Percentiles rank a stretch among this genome's conserved stretches.
Conservation (phyloP, 2,329 filamentous ascomycete species). For the Zasmidium cellare region DNA sequence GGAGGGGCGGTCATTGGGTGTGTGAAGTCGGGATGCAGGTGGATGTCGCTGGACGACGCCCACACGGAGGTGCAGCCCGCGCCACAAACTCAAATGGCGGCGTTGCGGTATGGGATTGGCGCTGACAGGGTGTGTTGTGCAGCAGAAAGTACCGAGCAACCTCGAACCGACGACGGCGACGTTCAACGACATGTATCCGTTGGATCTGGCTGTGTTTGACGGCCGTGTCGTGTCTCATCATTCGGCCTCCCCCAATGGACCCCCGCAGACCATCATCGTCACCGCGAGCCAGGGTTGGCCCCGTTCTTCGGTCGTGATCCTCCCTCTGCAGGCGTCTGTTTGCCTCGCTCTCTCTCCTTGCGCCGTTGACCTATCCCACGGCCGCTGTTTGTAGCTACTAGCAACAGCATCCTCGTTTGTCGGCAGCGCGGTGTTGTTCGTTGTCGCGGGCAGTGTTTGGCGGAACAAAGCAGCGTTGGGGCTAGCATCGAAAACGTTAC, state of each 20-base stretch:
- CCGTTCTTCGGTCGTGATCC: background rate
- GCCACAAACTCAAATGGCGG: background rate
- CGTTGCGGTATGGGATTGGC: too few relatives aligned
- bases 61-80: background rate
- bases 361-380: background rate
- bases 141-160: background rate
- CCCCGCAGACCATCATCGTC: background rate
- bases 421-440: background rate
- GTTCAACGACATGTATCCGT: too few relatives aligned
- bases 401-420: background rate
- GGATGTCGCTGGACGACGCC: too few relatives aligned
- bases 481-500: background rate
- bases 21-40: background rate
- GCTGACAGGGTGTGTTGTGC: background rate
- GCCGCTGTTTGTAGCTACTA: background rate
- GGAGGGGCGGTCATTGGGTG: background rate
- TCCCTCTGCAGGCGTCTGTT: background rate
- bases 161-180: background rate
- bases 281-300: background rate
- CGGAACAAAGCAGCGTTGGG: background rate
- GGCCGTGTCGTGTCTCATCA: background rate
- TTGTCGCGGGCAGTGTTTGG: background rate
- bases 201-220: background rate
- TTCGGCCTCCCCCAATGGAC: background rate
- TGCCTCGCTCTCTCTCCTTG: background rate